A percentile compares a stretch with the other conserved stretches of the same genome.
These are phyloP conservation scores for Macrotyloma uniflorum DNA, from an alignment of 306 rosid genomes.

Conservation along the genomic window DNA sequence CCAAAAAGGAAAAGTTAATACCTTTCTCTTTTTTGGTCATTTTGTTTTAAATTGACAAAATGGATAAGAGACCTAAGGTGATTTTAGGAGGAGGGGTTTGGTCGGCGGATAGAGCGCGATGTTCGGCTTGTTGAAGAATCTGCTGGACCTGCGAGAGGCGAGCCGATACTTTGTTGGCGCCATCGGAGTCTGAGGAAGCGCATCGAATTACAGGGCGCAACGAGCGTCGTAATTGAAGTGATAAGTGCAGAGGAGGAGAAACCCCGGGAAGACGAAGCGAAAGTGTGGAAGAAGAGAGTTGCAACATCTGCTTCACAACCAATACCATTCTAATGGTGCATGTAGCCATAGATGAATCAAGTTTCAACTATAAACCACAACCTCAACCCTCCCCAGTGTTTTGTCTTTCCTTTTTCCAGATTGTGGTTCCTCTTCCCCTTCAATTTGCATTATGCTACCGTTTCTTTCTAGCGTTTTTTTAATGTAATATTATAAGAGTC, in stretches of 20 bases:
- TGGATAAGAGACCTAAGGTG: constrained; percentile 59
- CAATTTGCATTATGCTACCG: neutral
- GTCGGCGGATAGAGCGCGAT: constrained; percentile 62
- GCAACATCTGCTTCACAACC: constrained; percentile 51
- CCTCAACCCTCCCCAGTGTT: neutral
- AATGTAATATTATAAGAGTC: too few relatives aligned
- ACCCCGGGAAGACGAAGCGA: neutral
- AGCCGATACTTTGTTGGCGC: constrained; percentile 65
- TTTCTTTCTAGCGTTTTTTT: too few relatives aligned
- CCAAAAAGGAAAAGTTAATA: neutral
- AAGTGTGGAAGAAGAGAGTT: constrained; percentile 40
- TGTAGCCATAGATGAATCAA: constrained; percentile 49
- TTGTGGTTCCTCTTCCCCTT: neutral
- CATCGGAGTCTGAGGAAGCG: constrained; percentile 53
- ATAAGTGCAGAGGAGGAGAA: neutral
- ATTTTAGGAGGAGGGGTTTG: constrained; percentile 70
- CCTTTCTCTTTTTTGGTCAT: neutral
- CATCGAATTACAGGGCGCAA: constrained; percentile 52
- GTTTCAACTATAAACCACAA: neutral
- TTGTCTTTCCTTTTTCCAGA: neutral
- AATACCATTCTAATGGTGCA: constrained; percentile 43
- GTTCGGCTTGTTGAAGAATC: constrained; percentile 79
- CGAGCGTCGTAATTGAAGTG: constrained; percentile 35
- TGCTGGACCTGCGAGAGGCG: constrained; percentile 83
- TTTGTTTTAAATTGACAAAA: neutral